phyloP scores from a whole-genome alignment of 1,139 yeast species.

The Candida sanyaensis region DNA sequence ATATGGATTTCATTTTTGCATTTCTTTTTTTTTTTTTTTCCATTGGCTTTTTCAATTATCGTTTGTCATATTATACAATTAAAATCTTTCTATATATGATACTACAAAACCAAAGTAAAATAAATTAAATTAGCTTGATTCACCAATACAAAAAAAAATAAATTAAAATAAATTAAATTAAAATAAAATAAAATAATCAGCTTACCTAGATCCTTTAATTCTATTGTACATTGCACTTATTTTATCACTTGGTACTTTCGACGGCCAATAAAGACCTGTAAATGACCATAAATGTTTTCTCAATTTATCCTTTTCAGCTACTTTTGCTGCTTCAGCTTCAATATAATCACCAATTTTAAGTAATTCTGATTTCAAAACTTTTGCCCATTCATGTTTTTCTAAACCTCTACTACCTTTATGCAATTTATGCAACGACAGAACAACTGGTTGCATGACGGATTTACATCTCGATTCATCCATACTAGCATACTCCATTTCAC shows the following conservation, averaged over 20 bases:
- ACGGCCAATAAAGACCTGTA: conserved; percentile 94
- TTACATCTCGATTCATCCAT: conserved; percentile 81
- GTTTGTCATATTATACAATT: no score
- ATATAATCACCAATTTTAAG: conserved; percentile 80
- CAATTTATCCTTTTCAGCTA: conserved; percentile 29
- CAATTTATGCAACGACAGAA: conserved; percentile 69
- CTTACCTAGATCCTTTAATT: conserved; percentile 31
- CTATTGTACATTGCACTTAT: conserved; percentile 85
- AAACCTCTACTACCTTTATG: conserved; percentile 81
- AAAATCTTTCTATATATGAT: no score
- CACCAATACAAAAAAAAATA: background rate
- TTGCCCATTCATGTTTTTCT: conserved; percentile 85
- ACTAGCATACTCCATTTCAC: conserved; percentile 68
- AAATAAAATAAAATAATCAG: no score
- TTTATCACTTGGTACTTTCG: conserved; percentile 77
- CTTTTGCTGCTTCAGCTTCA: conserved; percentile 17
- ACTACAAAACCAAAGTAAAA: no score
- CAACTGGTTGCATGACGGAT: conserved; percentile 66
- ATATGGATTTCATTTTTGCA: no score
- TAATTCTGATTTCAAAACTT: conserved; percentile 70
- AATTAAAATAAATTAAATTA: no score
- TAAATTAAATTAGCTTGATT: background rate
- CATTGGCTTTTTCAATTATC: no score
- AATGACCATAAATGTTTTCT: conserved; percentile 86
- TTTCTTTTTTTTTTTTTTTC: no score